Evolutionary conservation across 305 asterid species (phyloP), one percentile per base, ranked within the genome.

Genomic region (Fraxinus paxiana): DNA sequence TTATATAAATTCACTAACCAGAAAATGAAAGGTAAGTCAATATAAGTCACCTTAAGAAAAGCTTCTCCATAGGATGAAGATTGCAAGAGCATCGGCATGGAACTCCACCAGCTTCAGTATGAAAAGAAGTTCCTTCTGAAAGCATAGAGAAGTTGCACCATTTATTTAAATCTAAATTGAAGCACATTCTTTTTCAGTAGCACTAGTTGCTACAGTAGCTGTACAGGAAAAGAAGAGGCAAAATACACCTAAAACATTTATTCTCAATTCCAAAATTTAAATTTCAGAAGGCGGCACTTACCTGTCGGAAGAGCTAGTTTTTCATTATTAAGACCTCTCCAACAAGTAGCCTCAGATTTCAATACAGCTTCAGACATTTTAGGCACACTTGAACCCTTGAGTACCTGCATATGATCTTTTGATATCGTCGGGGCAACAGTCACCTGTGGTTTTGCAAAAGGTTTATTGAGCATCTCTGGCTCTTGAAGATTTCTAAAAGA

Each of bases 221-320:
- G 67, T 54, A 22, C 26, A 41, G 35, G 22, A 78, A 74, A 76
- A 87, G 80, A 46, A 87, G 79, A 46, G 77, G 35, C 82, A 65
- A 67, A 63, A 65, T 17, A 38, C n/a, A 26, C 0, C 73, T 67
- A 24, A 76, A 37, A 43, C 76, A 82, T 35, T 74, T 78, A 56
- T 51, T 43, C 33, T 30, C 34, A 24, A 81, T 63, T 70, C 75
- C 20, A 80, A 75, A 75, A 76, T 38, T 34, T 78, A 70, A 31
- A 77, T 61, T 80, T 72, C 79, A 28, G 28, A 78, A 37, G 15
- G 77, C 48, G 17, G 72, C 69, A 46, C 18, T 81, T 83, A 88
- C 93, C 93, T 82, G 87, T 41, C 28, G 79, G 81, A 20, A 80
- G 74, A 81, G 88, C 83, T 51, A 81, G 51, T 59, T 73, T 75